Conservation (phyloP, 768 basidiomycete species). For the Scleroderma bovista region DNA sequence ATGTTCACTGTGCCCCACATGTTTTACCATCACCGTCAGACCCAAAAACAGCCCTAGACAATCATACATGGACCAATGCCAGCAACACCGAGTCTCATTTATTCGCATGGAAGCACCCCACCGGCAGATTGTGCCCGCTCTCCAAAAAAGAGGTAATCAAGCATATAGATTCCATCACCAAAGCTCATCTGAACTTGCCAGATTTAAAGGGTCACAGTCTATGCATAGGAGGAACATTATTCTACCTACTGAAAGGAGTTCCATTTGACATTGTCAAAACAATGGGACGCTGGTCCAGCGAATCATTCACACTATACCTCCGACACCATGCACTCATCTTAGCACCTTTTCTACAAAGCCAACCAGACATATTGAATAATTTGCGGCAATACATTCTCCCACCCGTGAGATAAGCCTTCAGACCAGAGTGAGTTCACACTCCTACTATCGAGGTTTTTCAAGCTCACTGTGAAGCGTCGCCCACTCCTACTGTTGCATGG, state of each 20-base stretch:
- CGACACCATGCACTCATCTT: slow-evolving; percentile 20
- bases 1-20: neutral
- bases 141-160: slow-evolving; percentile 23
- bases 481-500: too few relatives aligned
- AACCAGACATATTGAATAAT: too few relatives aligned
- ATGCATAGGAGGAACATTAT: slow-evolving; percentile 22
- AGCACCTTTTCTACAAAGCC: too few relatives aligned
- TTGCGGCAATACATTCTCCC: too few relatives aligned
- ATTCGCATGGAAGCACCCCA: slow-evolving; percentile 23
- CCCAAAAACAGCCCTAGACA: slow-evolving; percentile 16
- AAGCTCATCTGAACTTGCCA: neutral
- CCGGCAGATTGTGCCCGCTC: slow-evolving; percentile 14
- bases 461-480: too few relatives aligned
- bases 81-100: slow-evolving; percentile 12
- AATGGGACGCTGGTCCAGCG: slow-evolving; percentile 29
- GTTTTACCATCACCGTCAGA: slow-evolving; percentile 8
- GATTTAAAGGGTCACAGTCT: slow-evolving; percentile 7
- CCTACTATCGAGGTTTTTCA: too few relatives aligned
- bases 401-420: too few relatives aligned
- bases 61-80: slow-evolving; percentile 28
- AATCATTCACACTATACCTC: slow-evolving; percentile 26
- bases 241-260: slow-evolving; percentile 22
- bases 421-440: too few relatives aligned
- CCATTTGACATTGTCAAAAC: slow-evolving; percentile 28
- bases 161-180: slow-evolving; percentile 7